These are phyloP conservation scores for Neocucurbitaria cava DNA, from an alignment of 2,329 filamentous ascomycete genomes.

Conservation along the genomic window DNA sequence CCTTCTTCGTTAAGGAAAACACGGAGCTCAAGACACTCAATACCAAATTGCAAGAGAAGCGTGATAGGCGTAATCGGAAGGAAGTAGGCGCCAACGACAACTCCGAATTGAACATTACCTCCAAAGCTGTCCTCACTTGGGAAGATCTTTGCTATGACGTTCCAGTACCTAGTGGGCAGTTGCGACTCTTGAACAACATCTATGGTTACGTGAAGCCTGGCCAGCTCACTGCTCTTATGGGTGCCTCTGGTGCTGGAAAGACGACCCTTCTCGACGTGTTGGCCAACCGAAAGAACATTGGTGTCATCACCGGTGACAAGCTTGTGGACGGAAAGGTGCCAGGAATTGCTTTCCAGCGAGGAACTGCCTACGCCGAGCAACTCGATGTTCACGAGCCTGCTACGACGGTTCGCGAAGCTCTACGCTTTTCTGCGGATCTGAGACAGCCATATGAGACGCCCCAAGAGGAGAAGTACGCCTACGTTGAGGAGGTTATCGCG, in stretches of 20 bases:
- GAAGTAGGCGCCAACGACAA: slow-evolving; percentile 50
- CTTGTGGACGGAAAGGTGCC: slow-evolving; percentile 66
- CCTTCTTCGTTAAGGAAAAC: slow-evolving; percentile 75
- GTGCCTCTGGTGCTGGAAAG: slow-evolving; percentile 74
- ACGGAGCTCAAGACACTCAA: slow-evolving; percentile 72
- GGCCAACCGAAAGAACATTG: slow-evolving; percentile 68
- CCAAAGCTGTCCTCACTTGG: slow-evolving; percentile 66
- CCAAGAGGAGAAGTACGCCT: slow-evolving; percentile 67
- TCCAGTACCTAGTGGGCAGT: slow-evolving; percentile 66
- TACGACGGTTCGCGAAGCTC: slow-evolving; percentile 69
- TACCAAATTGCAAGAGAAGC: slow-evolving; percentile 65
- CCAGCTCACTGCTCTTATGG: slow-evolving; percentile 57
- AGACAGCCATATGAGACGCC: slow-evolving; percentile 67
- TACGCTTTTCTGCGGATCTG: slow-evolving; percentile 70
- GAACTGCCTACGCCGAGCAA: slow-evolving; percentile 71
- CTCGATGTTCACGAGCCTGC: slow-evolving; percentile 69
- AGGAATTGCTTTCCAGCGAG: slow-evolving; percentile 67
- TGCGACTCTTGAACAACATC: slow-evolving; percentile 64
- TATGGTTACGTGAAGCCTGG: slow-evolving; percentile 64
- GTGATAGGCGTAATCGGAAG: slow-evolving; percentile 59
- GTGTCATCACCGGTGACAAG: slow-evolving; percentile 68
- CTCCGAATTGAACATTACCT: slow-evolving; percentile 59
- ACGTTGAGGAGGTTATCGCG: slow-evolving; percentile 71
- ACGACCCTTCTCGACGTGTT: slow-evolving; percentile 84
- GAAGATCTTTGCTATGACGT: slow-evolving; percentile 69